These are phyloP conservation scores for Brassica napus DNA, from an alignment of 345 rosid genomes.

Conservation along the genomic window DNA sequence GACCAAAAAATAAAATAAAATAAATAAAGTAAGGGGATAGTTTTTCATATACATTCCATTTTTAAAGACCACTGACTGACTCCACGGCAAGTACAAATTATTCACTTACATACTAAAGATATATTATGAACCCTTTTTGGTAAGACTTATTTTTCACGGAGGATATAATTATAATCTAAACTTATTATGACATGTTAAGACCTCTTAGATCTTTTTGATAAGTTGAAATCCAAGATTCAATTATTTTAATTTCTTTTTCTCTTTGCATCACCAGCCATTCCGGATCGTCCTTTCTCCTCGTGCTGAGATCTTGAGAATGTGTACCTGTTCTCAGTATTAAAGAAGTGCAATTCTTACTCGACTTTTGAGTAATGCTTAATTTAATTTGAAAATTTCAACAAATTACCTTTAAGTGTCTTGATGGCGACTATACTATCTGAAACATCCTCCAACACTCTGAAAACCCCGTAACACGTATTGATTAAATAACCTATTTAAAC, in stretches of 20 bases:
- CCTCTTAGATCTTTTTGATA: slow-evolving; percentile 33
- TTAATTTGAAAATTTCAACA: neutral
- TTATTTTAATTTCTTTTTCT: slow-evolving; percentile 40
- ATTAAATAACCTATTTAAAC: neutral
- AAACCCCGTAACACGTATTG: neutral
- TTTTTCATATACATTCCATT: neutral
- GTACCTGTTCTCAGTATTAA: neutral
- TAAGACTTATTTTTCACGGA: neutral
- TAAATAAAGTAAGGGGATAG: neutral
- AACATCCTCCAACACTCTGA: slow-evolving; percentile 49
- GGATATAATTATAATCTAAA: neutral
- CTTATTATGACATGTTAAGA: slow-evolving; percentile 18
- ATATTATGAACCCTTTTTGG: neutral
- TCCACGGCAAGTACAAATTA: neutral
- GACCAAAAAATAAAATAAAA: neutral
- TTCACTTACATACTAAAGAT: neutral
- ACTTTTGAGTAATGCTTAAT: neutral
- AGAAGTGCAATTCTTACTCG: neutral
- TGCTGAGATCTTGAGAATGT: neutral
- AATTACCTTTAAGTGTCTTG: slow-evolving; percentile 33
- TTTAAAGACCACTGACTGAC: neutral
- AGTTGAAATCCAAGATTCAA: slow-evolving; percentile 45
- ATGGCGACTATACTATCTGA: slow-evolving; percentile 50
- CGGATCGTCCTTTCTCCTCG: neutral
- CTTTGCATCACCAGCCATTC: slow-evolving; percentile 31